A percentile compares a stretch with the other conserved stretches of the same genome.
Conservation (phyloP, 306 rosid genomes). For the Alnus glutinosa region DNA sequence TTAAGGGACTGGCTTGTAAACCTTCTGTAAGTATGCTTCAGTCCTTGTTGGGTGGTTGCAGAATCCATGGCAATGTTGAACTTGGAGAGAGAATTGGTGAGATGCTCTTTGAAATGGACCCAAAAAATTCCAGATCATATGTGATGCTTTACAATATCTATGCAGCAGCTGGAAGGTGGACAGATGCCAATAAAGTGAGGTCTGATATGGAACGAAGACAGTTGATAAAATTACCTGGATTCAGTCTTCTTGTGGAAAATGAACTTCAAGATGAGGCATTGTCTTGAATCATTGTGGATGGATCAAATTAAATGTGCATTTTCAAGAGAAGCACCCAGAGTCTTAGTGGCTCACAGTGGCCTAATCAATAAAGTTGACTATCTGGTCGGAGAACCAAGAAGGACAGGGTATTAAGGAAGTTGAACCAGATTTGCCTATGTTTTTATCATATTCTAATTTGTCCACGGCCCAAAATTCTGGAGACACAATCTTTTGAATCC, state of each 20-base stretch:
- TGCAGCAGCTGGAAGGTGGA: constrained; percentile 40
- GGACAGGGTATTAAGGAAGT: no score
- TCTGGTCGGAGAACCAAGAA: background rate
- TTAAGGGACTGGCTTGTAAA: constrained; percentile 21
- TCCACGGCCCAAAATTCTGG: no score
- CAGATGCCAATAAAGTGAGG: constrained; percentile 34
- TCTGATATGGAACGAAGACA: constrained; percentile 30
- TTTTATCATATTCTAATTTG: no score
- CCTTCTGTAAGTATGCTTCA: constrained; percentile 30
- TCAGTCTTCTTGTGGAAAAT: constrained; percentile 17
- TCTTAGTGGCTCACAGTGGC: background rate
- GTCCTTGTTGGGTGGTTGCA: constrained; percentile 37
- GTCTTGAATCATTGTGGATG: background rate
- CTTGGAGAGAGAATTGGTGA: constrained; percentile 26
- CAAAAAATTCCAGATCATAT: constrained; percentile 26
- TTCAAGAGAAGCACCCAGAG: background rate
- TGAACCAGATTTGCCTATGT: background rate
- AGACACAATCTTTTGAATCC: no score
- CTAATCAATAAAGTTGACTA: background rate
- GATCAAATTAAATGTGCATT: background rate
- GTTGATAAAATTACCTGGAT: constrained; percentile 28
- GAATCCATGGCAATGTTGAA: constrained; percentile 31
- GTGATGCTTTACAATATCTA: constrained; percentile 37
- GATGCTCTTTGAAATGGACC: constrained; percentile 29
- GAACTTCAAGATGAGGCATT: background rate